Conservation (phyloP, 257 asterid species). For the Lycium ferocissimum region DNA sequence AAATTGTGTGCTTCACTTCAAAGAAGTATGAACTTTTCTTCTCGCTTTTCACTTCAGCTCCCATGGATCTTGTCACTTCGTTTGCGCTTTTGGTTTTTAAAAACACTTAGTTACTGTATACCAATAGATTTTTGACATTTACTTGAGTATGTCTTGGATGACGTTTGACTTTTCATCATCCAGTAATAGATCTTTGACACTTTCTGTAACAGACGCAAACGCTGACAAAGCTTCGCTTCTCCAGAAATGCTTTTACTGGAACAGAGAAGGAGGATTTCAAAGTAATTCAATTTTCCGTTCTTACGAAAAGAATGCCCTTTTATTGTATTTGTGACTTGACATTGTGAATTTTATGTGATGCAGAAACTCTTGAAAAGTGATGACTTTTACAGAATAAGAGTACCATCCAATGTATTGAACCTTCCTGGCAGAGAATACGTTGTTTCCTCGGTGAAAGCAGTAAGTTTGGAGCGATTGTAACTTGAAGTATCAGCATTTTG, state of each 20-base stretch:
- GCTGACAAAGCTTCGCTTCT: constrained; percentile 93
- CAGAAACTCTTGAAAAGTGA: constrained; percentile 91
- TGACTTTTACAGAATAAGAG: constrained; percentile 83
- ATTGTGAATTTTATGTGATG: constrained; percentile 34
- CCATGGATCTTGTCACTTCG: neutral
- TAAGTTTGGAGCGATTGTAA: constrained; percentile 44
- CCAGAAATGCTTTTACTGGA: constrained; percentile 71
- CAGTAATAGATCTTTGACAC: constrained; percentile 6
- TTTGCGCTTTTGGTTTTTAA: neutral
- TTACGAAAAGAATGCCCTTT: neutral
- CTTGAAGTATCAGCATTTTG: neutral
- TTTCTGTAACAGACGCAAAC: constrained; percentile 54
- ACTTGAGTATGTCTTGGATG: constrained; percentile 15
- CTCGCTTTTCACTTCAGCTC: constrained; percentile 1
- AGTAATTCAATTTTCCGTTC: constrained; percentile 46
- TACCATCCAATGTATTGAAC: constrained; percentile 77
- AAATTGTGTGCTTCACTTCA: constrained; percentile 2
- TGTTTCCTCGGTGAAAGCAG: constrained; percentile 90
- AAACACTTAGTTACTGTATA: neutral
- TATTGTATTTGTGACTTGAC: constrained; percentile 5
- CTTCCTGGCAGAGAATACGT: constrained; percentile 77
- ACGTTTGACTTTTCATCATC: neutral
- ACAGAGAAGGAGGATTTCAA: constrained; percentile 75
- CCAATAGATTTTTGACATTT: neutral
- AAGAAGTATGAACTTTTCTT: neutral